phyloP scores from a whole-genome alignment of 495 filamentous ascomycete genomes.

The Baudoinia panamericana region DNA sequence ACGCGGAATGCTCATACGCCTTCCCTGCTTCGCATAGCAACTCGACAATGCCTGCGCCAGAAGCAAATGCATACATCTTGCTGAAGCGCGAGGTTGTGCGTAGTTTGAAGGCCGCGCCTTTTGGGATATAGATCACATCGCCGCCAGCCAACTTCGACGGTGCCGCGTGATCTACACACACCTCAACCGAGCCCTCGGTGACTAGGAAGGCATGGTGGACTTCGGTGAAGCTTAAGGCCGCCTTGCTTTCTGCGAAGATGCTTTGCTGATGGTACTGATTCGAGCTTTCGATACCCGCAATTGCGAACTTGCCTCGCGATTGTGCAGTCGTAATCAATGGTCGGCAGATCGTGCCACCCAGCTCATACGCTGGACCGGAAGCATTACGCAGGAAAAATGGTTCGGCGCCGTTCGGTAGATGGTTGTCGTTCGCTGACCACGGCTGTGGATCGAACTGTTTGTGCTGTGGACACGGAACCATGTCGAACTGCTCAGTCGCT shows the following conservation, averaged over 20 bases:
- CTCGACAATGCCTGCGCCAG: conserved; percentile 1
- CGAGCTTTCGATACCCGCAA: conserved; percentile 35
- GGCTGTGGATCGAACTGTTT: conserved; percentile 30
- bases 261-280: not conserved
- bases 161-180: not conserved
- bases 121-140: conserved; percentile 12
- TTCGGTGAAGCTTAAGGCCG: not conserved
- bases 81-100: not conserved
- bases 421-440: conserved; percentile 33
- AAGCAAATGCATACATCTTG: conserved; percentile 6
- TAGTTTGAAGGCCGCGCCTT: conserved; percentile 7
- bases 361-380: conserved; percentile 33
- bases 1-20: not conserved
- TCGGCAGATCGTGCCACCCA: conserved; percentile 34
- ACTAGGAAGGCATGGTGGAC: conserved; percentile 13
- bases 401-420: conserved; percentile 29
- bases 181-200: conserved; percentile 6
- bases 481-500: conserved; percentile 38
- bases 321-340: conserved; percentile 36
- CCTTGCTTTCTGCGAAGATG: conserved; percentile 1
- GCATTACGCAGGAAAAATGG: conserved; percentile 35
- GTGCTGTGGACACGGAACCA: conserved; percentile 36
- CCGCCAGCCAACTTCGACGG: conserved; percentile 5
- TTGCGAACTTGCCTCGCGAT: conserved; percentile 33
- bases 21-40: conserved; percentile 1